Evolutionary conservation across 2,329 filamentous ascomycete species (phyloP).

Genomic region (Cercospora sesami): DNA sequence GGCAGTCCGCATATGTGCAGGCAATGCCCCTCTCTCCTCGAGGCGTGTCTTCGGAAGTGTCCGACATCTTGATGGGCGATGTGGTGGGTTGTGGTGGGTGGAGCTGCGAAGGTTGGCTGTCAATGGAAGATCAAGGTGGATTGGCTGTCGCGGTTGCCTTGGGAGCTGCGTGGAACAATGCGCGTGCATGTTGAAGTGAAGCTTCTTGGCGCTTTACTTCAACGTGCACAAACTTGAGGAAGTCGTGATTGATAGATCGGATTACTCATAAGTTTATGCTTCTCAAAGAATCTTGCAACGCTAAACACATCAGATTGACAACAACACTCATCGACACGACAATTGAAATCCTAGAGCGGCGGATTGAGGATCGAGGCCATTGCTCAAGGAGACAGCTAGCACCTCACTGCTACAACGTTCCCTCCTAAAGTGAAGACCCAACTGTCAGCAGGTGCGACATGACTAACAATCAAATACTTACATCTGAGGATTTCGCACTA

Average conservation of each 20-base stretch:
- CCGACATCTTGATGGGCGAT: neutral
- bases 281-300: neutral
- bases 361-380: neutral
- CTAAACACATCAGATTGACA: neutral
- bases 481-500: neutral
- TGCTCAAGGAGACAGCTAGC: neutral
- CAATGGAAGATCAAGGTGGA: neutral
- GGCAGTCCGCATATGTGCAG: constrained; percentile 52
- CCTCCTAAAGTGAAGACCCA: neutral
- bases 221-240: neutral
- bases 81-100: neutral
- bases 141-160: neutral
- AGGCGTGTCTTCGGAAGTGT: constrained; percentile 6
- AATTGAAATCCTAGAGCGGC: neutral
- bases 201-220: neutral
- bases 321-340: neutral
- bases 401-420: neutral
- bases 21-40: constrained; percentile 30
- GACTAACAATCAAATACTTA: neutral
- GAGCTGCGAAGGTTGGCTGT: neutral
- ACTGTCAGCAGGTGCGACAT: neutral
- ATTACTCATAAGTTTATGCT: neutral
- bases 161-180: neutral
- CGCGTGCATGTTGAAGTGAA: neutral
- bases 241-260: neutral